Evolutionary conservation across 2,329 filamentous ascomycete species (phyloP), one percentile per base, ranked within the genome.

Genomic region (Bertia moriformis): DNA sequence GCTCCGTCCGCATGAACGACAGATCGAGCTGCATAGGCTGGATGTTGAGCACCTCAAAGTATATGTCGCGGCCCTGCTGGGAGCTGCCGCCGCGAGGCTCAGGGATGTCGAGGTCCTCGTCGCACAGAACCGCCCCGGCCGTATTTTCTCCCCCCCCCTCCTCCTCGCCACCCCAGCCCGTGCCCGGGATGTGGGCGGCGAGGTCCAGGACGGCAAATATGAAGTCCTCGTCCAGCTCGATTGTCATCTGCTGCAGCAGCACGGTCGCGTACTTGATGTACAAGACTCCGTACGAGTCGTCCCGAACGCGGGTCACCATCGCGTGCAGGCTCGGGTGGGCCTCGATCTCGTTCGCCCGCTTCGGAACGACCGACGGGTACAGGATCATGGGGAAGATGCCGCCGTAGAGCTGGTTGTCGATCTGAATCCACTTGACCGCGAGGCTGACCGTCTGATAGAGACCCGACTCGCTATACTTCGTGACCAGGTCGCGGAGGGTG

Each of bases 191-290:
- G 59, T 94, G 94, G 22, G 84, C 81, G 22, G 84, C 81, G 54
- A 95, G 98, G 56, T 98, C 93, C 2, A 98, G 66, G 44, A 98
- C 73, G 0, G 91, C 88, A 56, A 94, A 94, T 41, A 98, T 88
- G 60, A 98, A 98, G 55, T 98, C 91, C 52, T 98, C 91, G 46
- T 98, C 91, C 38, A 98, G 78, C 50, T 98, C 91, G 2, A 98
- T 69, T 0, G 91, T 98, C 88, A 98, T 95, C 58, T 98, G 88
- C 58, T 98, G 91, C 36, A 98, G 65, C 22, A 98, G 65, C 36
- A 98, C 60, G 0, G 89, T 94, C 17, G 91, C 89, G 57, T 98
- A 98, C 58, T 98, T 98, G 69, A 98, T 88, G 59, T 98, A 98
- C 10, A 95, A 65, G 15, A 98, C 91, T 50, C 91, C 91, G 53